Percentiles rank a stretch among this genome's conserved stretches.
Evolutionary conservation across 148 eudicot species (phyloP).

Genomic region (Persicaria tinctoria): DNA sequence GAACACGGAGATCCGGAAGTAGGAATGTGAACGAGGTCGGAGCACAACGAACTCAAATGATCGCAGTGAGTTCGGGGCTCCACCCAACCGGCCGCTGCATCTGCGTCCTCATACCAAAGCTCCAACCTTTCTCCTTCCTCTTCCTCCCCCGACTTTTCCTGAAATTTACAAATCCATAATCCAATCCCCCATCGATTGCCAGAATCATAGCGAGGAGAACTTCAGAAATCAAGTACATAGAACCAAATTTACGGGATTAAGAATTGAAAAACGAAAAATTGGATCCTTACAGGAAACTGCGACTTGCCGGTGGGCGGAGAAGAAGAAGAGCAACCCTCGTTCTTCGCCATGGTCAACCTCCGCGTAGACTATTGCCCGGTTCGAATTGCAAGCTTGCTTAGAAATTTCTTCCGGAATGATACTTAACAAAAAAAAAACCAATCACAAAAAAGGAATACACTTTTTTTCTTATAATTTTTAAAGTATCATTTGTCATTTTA

Average conservation of each 20-base stretch:
- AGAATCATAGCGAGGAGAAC: neutral
- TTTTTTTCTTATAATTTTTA: no score
- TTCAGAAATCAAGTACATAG: neutral
- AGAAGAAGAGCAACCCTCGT: constrained; percentile 10
- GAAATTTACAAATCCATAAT: neutral
- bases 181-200: neutral
- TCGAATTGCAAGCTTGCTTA: neutral
- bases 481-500: no score
- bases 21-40: constrained; percentile 33
- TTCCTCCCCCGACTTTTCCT: constrained; percentile 12
- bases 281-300: neutral
- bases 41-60: constrained; percentile 26
- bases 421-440: no score
- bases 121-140: constrained; percentile 19
- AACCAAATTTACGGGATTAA: neutral
- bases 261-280: neutral
- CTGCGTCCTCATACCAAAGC: constrained; percentile 24
- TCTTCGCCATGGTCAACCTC: constrained; percentile 7
- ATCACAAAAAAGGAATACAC: no score
- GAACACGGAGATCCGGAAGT: constrained; percentile 28
- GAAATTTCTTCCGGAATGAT: neutral
- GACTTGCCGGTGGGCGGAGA: constrained; percentile 6
- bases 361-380: neutral
- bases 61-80: constrained; percentile 39
- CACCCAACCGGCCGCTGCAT: constrained; percentile 35